These are phyloP conservation scores for Perilla frutescens DNA, from an alignment of 257 asterid genomes.

Conservation along the genomic window DNA sequence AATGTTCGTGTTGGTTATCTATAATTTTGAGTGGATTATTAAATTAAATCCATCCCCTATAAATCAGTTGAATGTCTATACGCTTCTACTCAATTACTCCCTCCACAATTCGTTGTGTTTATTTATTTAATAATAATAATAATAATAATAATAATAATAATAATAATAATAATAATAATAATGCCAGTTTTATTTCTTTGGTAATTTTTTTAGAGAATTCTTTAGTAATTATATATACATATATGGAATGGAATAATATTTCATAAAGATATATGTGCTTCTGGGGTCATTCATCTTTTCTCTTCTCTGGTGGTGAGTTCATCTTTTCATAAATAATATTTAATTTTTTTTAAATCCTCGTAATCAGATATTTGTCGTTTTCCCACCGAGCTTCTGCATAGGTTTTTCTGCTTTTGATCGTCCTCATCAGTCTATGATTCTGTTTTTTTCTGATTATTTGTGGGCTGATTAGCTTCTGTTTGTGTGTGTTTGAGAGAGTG, in stretches of 20 bases:
- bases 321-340: conserved; percentile 16
- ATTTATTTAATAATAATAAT: too few species aligned
- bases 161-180: too few species aligned
- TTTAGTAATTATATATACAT: background rate
- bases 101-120: background rate
- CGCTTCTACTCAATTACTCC: conserved; percentile 48
- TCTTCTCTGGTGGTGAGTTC: conserved; percentile 35
- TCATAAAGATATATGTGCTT: conserved; percentile 27
- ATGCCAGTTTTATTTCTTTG: too few species aligned
- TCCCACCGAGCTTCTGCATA: conserved; percentile 11
- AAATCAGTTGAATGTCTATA: conserved; percentile 30
- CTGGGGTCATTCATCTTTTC: conserved; percentile 18
- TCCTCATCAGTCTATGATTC: background rate
- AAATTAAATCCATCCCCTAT: too few species aligned
- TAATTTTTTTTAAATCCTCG: background rate
- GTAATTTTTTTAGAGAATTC: too few species aligned
- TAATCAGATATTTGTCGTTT: conserved; percentile 10
- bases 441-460: conserved; percentile 8
- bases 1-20: background rate
- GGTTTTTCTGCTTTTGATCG: conserved; percentile 30
- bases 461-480: background rate
- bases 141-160: too few species aligned
- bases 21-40: background rate
- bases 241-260: background rate
- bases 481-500: background rate